phyloP scores from a whole-genome alignment of 345 rosid genomes.

The Populus simonii region DNA sequence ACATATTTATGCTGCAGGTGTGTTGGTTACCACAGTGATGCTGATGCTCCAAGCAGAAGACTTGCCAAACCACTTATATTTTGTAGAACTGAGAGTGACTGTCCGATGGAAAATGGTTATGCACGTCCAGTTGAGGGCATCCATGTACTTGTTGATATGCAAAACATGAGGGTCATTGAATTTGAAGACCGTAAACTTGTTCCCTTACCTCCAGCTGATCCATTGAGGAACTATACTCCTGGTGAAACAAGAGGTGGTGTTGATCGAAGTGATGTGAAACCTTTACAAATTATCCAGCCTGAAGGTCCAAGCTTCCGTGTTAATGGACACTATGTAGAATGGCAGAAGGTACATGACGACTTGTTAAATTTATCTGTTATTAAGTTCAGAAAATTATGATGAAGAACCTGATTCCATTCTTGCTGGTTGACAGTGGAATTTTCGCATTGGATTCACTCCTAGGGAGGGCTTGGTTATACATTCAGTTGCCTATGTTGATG shows the following conservation, averaged over 20 bases:
- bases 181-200: conserved; percentile 88
- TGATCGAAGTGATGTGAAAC: conserved; percentile 90
- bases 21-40: conserved; percentile 75
- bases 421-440: conserved; percentile 73
- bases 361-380: conserved; percentile 1
- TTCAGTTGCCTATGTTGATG: conserved; percentile 88
- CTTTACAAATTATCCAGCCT: conserved; percentile 75
- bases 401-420: conserved; percentile 14
- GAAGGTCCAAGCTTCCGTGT: conserved; percentile 97
- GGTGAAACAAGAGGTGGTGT: conserved; percentile 90
- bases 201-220: conserved; percentile 86
- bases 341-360: conserved; percentile 69
- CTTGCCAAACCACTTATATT: conserved; percentile 90
- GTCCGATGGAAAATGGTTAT: conserved; percentile 96
- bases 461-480: conserved; percentile 86
- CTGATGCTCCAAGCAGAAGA: conserved; percentile 78
- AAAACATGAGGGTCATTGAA: conserved; percentile 81
- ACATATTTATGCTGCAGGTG: conserved; percentile 49
- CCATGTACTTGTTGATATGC: conserved; percentile 81
- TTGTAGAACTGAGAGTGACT: conserved; percentile 90
- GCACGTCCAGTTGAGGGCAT: conserved; percentile 93
- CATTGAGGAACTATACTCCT: conserved; percentile 81
- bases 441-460: conserved; percentile 91
- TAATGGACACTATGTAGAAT: conserved; percentile 70
- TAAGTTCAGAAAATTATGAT: conserved; percentile 11